phyloP scores from a whole-genome alignment of 345 rosid genomes.

The Lagerstroemia speciosa region DNA sequence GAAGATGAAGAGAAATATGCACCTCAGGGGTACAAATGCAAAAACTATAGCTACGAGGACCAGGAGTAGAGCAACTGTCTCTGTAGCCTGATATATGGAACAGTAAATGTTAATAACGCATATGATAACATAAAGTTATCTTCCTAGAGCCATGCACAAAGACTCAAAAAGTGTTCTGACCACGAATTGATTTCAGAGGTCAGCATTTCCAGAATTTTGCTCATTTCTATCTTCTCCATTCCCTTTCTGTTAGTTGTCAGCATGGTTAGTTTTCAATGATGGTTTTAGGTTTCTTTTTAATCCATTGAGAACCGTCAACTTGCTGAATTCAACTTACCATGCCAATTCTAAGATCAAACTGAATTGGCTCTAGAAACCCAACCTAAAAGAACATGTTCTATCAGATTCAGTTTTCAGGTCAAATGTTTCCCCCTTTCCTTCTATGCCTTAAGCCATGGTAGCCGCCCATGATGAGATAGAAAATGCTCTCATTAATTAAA shows the following conservation, averaged over 20 bases:
- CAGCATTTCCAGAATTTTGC: not conserved
- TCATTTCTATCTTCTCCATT: not conserved
- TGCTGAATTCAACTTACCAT: not conserved
- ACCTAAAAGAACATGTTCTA: slow-evolving; percentile 3
- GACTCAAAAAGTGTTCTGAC: not conserved
- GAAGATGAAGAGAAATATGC: slow-evolving; percentile 38
- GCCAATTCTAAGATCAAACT: not conserved
- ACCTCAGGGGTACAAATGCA: slow-evolving; percentile 51
- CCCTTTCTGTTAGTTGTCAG: not conserved
- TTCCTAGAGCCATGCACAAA: not conserved
- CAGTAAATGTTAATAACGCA: not conserved
- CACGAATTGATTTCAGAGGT: not conserved
- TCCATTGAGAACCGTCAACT: not conserved
- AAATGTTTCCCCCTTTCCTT: not conserved
- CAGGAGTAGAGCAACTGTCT: slow-evolving; percentile 51
- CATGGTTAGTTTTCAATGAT: not conserved
- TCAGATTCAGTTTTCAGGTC: not conserved
- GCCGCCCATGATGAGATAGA: not conserved
- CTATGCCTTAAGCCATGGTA: not conserved
- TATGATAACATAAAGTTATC: not conserved
- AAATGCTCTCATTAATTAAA: not conserved
- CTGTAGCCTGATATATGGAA: slow-evolving; percentile 51
- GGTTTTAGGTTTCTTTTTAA: not conserved
- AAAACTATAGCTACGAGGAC: slow-evolving; percentile 39
- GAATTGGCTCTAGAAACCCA: not conserved